These are phyloP conservation scores for Aegilops bicornis DNA, from an alignment of 176 grass and related monocot species.

Conservation along the genomic window DNA sequence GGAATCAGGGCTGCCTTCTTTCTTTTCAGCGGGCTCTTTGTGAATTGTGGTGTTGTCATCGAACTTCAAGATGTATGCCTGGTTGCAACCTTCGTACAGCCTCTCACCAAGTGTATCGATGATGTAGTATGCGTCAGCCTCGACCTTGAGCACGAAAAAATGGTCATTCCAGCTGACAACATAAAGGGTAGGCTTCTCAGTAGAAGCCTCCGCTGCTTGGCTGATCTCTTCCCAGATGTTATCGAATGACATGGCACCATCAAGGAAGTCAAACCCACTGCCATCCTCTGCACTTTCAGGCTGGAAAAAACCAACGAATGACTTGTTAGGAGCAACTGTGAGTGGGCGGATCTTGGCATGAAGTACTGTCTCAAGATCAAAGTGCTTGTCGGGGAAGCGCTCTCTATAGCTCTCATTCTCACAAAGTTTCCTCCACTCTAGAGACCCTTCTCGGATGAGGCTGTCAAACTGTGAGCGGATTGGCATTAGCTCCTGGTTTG, in stretches of 20 bases:
- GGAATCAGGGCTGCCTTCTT: constrained; percentile 34
- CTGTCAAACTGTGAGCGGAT: constrained; percentile 83
- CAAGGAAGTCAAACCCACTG: constrained; percentile 74
- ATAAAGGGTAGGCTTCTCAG: constrained; percentile 57
- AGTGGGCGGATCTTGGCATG: constrained; percentile 72
- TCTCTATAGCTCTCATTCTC: constrained; percentile 70
- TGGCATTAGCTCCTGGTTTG: constrained; percentile 75
- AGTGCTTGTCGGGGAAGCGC: constrained; percentile 83
- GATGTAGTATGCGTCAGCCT: constrained; percentile 68
- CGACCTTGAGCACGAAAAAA: constrained; percentile 87
- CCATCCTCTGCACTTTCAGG: constrained; percentile 63
- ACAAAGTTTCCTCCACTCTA: constrained; percentile 94
- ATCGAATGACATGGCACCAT: constrained; percentile 89
- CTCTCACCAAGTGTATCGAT: constrained; percentile 92
- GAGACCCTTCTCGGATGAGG: constrained; percentile 88
- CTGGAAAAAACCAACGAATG: constrained; percentile 93
- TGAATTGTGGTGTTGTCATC: constrained; percentile 72
- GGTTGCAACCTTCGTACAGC: constrained; percentile 83
- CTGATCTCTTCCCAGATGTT: constrained; percentile 95
- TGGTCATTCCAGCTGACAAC: constrained; percentile 99
- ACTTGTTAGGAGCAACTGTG: constrained; percentile 61
- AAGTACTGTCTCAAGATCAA: constrained; percentile 95
- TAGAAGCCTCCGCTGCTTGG: constrained; percentile 35
- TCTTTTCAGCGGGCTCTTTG: constrained; percentile 44
- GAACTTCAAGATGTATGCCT: constrained; percentile 91